Conservation (phyloP, 306 rosid genomes). For the Abrus pulchellus region DNA sequence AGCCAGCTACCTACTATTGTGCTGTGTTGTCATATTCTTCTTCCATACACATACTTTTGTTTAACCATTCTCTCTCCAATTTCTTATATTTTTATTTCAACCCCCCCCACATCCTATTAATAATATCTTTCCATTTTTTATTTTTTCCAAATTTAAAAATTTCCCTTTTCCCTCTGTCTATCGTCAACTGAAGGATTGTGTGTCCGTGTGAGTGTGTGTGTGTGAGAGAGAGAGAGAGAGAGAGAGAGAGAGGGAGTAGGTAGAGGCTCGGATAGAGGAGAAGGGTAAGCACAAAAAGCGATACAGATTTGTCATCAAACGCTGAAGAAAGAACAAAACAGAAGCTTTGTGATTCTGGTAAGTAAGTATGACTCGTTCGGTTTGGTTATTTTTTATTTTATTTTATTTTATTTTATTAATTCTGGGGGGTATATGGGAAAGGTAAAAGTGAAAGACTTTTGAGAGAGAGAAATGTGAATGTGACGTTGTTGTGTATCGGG, state of each 20-base stretch:
- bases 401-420: neutral
- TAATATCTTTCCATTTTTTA: neutral
- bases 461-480: constrained; percentile 42
- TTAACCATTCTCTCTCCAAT: constrained; percentile 34
- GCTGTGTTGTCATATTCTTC: constrained; percentile 31
- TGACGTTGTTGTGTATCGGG: constrained; percentile 47
- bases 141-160: constrained; percentile 43
- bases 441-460: constrained; percentile 18
- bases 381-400: too few relatives aligned
- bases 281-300: constrained; percentile 47
- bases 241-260: constrained; percentile 26
- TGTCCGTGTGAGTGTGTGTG: too few relatives aligned
- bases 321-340: constrained; percentile 24
- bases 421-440: constrained; percentile 27
- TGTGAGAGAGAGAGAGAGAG: neutral
- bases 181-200: constrained; percentile 58
- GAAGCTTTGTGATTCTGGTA: constrained; percentile 54
- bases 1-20: neutral
- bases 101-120: constrained; percentile 11
- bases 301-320: constrained; percentile 46
- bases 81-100: constrained; percentile 33
- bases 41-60: neutral
- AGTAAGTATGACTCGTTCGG: constrained; percentile 10
- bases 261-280: constrained; percentile 25
- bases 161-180: constrained; percentile 48